Evolutionary conservation across 306 rosid species (phyloP).

Genomic region (Dalbergia cultrata): DNA sequence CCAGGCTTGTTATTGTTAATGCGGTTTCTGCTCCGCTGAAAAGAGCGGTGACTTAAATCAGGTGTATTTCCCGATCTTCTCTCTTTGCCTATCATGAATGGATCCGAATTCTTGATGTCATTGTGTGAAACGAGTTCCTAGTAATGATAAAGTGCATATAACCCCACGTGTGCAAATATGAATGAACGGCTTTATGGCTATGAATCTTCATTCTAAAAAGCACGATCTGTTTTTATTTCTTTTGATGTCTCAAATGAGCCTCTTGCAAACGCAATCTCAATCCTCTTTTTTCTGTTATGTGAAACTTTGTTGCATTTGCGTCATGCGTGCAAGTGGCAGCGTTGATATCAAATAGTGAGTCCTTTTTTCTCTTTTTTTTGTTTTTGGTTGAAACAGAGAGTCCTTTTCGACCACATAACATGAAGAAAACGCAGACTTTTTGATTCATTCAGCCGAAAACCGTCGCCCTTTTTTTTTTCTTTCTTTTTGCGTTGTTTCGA

Average conservation of each 20-base stretch:
- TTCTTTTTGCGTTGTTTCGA: neutral
- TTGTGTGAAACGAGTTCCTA: neutral
- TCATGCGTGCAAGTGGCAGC: neutral
- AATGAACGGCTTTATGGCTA: neutral
- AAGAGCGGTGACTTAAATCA: constrained; percentile 30
- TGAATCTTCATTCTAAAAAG: neutral
- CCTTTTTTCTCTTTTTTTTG: too few species aligned
- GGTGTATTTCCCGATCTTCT: constrained; percentile 45
- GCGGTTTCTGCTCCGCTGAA: neutral
- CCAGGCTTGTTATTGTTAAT: neutral
- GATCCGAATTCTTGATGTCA: constrained; percentile 24
- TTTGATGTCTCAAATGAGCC: neutral
- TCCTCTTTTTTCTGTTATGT: neutral
- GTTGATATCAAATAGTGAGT: neutral
- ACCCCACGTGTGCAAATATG: neutral
- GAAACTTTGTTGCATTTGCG: neutral
- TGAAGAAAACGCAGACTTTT: constrained; percentile 26
- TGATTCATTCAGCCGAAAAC: constrained; percentile 28
- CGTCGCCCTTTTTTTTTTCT: neutral
- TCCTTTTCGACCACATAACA: neutral
- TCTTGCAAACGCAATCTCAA: neutral
- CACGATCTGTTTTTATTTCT: neutral
- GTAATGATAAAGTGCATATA: neutral
- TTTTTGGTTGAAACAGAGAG: neutral
- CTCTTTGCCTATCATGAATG: neutral